Evolutionary conservation across 2,329 filamentous ascomycete species (phyloP).

Genomic region (Talaromyces sp.): DNA sequence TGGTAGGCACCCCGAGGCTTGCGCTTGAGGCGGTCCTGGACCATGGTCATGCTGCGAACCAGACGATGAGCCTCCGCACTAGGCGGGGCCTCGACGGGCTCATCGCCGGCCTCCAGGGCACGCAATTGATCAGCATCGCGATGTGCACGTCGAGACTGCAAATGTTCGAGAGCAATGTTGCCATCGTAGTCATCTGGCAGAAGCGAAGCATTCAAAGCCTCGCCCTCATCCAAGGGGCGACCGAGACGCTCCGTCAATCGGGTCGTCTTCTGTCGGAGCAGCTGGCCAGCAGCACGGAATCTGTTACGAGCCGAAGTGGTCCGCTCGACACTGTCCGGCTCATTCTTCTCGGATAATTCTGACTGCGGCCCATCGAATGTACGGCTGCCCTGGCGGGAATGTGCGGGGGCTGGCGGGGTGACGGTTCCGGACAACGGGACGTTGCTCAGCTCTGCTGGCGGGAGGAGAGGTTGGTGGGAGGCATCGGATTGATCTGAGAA

Average conservation of each 20-base stretch:
- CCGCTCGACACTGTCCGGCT: slow-evolving; percentile 11
- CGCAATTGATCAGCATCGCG: slow-evolving; percentile 19
- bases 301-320: slow-evolving; percentile 26
- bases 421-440: slow-evolving; percentile 21
- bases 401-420: slow-evolving; percentile 27
- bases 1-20: slow-evolving; percentile 36
- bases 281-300: slow-evolving; percentile 31
- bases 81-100: slow-evolving; percentile 23
- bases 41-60: slow-evolving; percentile 39
- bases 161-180: slow-evolving; percentile 24
- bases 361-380: slow-evolving; percentile 5
- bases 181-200: slow-evolving; percentile 35
- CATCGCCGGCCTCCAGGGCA: slow-evolving; percentile 22
- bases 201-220: slow-evolving; percentile 31
- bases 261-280: slow-evolving; percentile 34
- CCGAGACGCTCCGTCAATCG: slow-evolving; percentile 33
- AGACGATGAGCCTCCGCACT: slow-evolving; percentile 43
- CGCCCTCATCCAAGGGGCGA: slow-evolving; percentile 35
- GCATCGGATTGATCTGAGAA: slow-evolving; percentile 14
- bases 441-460: slow-evolving; percentile 15
- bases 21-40: slow-evolving; percentile 27
- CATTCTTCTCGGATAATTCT: slow-evolving; percentile 16
- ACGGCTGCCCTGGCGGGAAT: slow-evolving; percentile 18
- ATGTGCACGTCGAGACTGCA: slow-evolving; percentile 24
- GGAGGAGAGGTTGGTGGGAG: slow-evolving; percentile 17